Evolutionary conservation across 2,329 filamentous ascomycete genomes (phyloP).

Genomic region (Colletotrichum trifolii): DNA sequence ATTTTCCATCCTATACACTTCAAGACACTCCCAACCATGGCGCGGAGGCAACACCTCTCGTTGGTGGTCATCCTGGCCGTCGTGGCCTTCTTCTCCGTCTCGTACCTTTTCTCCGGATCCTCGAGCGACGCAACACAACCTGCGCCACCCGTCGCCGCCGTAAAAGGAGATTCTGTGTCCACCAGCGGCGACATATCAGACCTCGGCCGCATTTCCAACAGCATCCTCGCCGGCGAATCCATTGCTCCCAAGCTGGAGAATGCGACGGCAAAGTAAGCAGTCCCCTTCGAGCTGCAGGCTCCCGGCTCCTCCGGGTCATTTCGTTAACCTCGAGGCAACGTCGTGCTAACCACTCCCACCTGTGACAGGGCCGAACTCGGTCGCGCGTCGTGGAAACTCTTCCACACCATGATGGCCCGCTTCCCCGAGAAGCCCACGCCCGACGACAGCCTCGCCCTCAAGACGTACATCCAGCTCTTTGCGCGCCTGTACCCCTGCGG

Average conservation of each 20-base stretch:
- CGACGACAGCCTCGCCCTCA: constrained; percentile 71
- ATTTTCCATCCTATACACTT: neutral
- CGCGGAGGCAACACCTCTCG: constrained; percentile 64
- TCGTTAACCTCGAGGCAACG: neutral
- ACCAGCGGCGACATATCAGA: constrained; percentile 44
- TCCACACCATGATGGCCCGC: constrained; percentile 77
- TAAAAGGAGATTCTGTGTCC: constrained; percentile 37
- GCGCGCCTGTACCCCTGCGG: constrained; percentile 77
- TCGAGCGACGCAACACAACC: constrained; percentile 29
- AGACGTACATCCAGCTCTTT: constrained; percentile 74
- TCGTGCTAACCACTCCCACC: constrained; percentile 18
- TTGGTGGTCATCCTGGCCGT: constrained; percentile 65
- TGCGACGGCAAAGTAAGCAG: constrained; percentile 77
- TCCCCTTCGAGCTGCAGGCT: neutral
- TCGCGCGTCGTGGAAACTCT: constrained; percentile 75
- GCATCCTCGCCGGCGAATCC: constrained; percentile 72
- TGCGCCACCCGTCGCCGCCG: constrained; percentile 20
- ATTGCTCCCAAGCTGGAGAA: constrained; percentile 87
- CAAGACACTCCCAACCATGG: constrained; percentile 52
- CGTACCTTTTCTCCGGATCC: constrained; percentile 67
- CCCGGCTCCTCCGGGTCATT: neutral
- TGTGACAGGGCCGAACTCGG: constrained; percentile 69
- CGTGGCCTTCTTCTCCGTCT: constrained; percentile 66
- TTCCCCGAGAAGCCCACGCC: constrained; percentile 73
- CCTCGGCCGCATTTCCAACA: constrained; percentile 55